A percentile compares a stretch with the other conserved stretches of the same genome.
Conservation (phyloP, 495 filamentous ascomycete species). For the Daldinia caldariorum region DNA sequence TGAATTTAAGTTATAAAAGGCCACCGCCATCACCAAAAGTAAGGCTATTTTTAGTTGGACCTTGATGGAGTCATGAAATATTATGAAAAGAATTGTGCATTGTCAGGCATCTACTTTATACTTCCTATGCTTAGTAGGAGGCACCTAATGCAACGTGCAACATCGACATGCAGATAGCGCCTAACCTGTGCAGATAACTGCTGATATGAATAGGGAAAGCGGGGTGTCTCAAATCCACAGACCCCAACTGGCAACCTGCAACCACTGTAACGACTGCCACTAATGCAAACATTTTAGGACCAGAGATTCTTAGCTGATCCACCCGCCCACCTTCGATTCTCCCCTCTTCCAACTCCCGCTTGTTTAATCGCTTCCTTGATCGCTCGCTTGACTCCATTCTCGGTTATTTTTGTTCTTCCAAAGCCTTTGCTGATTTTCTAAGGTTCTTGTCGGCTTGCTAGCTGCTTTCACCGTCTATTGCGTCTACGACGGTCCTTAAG, state of each 20-base stretch:
- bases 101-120: no score
- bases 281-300: no score
- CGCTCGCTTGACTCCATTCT: not conserved
- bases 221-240: no score
- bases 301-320: not conserved
- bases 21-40: no score
- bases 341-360: not conserved
- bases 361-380: not conserved
- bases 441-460: not conserved
- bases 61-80: no score
- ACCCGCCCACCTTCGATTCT: not conserved
- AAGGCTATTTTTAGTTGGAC: no score
- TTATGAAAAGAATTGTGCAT: no score
- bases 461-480: not conserved
- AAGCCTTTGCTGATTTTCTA: not conserved
- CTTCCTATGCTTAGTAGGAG: no score
- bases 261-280: not conserved
- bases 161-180: not conserved
- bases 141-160: not conserved
- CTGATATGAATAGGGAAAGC: conserved; percentile 6
- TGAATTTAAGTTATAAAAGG: no score
- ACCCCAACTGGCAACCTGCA: no score
- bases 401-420: not conserved
- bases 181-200: not conserved
- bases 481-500: not conserved